Evolutionary conservation across 805 yeast genomes (phyloP).

Genomic region (Saccharomyces kudriavzevii): DNA sequence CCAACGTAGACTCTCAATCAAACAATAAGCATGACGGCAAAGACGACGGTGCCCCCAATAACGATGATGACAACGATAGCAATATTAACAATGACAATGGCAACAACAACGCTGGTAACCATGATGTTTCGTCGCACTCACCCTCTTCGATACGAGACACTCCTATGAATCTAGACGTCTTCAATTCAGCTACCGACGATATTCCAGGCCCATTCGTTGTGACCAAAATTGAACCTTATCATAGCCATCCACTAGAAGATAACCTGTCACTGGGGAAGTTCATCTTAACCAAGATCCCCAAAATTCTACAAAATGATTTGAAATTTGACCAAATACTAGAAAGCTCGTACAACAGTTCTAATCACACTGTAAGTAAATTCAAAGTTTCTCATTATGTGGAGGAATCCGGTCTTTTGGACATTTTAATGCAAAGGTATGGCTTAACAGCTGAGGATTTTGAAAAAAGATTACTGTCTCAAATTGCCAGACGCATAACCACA

Average conservation of each 20-base stretch:
- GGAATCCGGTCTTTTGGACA: constrained; percentile 27
- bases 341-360: constrained; percentile 26
- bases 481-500: constrained; percentile 30
- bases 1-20: constrained; percentile 1
- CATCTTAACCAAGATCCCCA: constrained; percentile 29
- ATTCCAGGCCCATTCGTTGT: constrained; percentile 29
- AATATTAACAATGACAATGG: background rate
- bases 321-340: constrained; percentile 28
- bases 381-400: constrained; percentile 29
- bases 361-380: constrained; percentile 26
- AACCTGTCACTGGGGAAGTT: constrained; percentile 26
- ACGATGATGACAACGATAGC: background rate
- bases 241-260: constrained; percentile 29
- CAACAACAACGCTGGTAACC: background rate
- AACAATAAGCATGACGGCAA: constrained; percentile 1
- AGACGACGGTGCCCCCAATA: background rate
- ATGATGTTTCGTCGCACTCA: background rate
- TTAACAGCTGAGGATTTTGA: constrained; percentile 26
- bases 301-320: constrained; percentile 28
- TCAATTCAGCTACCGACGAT: constrained; percentile 5
- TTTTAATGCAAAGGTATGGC: constrained; percentile 26
- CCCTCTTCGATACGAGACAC: background rate
- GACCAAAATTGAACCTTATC: constrained; percentile 30
- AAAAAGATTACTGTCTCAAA: constrained; percentile 23
- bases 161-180: background rate